Percentiles rank a stretch among this genome's conserved stretches.
Evolutionary conservation across 1,284 basidiomycete species (phyloP).

Genomic region (Xerocomus cyaneibrunnescens): DNA sequence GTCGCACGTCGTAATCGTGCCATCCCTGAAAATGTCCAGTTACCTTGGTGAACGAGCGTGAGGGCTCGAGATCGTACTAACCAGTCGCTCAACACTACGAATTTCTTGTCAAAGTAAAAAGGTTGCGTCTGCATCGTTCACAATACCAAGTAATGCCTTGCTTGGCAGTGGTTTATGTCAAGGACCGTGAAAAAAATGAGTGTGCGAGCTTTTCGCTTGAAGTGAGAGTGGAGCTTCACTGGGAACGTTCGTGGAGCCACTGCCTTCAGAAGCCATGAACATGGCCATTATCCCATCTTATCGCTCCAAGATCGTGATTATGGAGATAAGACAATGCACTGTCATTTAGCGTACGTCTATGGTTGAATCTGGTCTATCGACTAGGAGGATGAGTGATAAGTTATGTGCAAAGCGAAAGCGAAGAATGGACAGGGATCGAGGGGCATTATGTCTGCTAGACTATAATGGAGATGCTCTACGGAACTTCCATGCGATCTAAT

Average conservation of each 20-base stretch:
- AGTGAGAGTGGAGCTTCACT: background rate
- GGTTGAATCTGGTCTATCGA: slow-evolving; percentile 2
- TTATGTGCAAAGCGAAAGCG: slow-evolving; percentile 8
- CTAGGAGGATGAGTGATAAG: slow-evolving; percentile 15
- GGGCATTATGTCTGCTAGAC: background rate
- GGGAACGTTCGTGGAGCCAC: slow-evolving; percentile 19
- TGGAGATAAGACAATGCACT: background rate
- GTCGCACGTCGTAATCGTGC: slow-evolving; percentile 88
- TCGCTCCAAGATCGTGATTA: slow-evolving; percentile 11
- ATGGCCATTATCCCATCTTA: slow-evolving; percentile 13
- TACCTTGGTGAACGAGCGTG: background rate
- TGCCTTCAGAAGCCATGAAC: background rate
- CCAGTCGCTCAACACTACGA: slow-evolving; percentile 89
- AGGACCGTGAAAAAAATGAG: background rate
- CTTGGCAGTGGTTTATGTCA: background rate
- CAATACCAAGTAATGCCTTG: background rate
- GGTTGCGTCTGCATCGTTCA: slow-evolving; percentile 21
- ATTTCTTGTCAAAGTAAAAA: slow-evolving; percentile 65
- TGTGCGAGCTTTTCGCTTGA: background rate
- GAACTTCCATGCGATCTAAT: slow-evolving; percentile 8
- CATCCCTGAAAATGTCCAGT: slow-evolving; percentile 61
- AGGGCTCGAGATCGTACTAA: slow-evolving; percentile 40
- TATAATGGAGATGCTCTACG: slow-evolving; percentile 9
- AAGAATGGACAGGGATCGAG: slow-evolving; percentile 1
- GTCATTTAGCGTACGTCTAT: slow-evolving; percentile 6